These are phyloP conservation scores for Orbilia blumenaviensis DNA, from an alignment of 2,329 filamentous ascomycete species.

Conservation along the genomic window DNA sequence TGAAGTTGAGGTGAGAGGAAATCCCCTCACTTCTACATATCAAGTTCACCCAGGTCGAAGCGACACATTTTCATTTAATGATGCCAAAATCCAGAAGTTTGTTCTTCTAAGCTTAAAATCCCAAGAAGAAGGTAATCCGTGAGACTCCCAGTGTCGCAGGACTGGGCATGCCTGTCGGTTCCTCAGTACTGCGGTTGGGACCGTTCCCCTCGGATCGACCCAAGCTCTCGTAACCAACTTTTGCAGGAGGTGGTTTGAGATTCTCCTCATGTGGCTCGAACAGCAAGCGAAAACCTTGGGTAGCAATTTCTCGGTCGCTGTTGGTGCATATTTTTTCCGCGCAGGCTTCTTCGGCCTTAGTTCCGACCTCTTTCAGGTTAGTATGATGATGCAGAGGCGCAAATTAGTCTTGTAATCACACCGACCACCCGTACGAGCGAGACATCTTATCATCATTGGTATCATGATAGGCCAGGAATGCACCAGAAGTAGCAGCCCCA, in stretches of 20 bases:
- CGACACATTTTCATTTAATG: no score
- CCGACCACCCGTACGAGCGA: constrained; percentile 46
- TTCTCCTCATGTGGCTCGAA: constrained; percentile 20
- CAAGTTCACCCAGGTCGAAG: no score
- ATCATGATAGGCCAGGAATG: constrained; percentile 45
- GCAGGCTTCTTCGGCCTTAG: constrained; percentile 38
- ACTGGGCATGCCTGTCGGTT: constrained; percentile 2
- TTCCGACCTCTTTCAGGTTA: constrained; percentile 49
- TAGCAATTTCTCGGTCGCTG: constrained; percentile 44
- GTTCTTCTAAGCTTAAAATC: constrained; percentile 27
- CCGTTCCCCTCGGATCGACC: constrained; percentile 14
- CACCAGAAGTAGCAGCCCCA: constrained; percentile 38
- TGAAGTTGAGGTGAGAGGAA: constrained; percentile 12
- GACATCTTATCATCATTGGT: constrained; percentile 53
- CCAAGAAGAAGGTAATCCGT: constrained; percentile 12
- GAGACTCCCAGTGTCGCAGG: constrained; percentile 41
- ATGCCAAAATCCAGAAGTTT: constrained; percentile 1
- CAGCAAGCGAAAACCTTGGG: background rate
- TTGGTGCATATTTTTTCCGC: constrained; percentile 51
- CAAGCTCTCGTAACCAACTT: constrained; percentile 31
- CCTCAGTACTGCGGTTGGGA: constrained; percentile 23
- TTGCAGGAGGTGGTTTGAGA: constrained; percentile 53
- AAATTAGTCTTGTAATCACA: constrained; percentile 53
- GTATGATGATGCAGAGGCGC: constrained; percentile 37
- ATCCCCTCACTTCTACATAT: constrained; percentile 17